Percentiles rank a stretch among this genome's conserved stretches.
phyloP scores from a whole-genome alignment of 23 red algal species.

The Agarophyton chilense region DNA sequence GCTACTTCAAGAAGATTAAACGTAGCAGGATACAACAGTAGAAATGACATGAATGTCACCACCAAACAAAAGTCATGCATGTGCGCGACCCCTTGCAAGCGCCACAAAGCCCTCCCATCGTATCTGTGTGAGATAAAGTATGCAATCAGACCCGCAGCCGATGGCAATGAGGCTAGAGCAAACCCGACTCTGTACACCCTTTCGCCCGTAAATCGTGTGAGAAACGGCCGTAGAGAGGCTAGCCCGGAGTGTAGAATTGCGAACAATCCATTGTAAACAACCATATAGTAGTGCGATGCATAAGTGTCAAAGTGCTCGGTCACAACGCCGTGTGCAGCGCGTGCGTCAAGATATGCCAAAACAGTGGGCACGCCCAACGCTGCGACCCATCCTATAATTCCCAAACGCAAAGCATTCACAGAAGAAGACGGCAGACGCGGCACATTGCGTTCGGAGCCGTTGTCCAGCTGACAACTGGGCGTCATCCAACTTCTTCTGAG shows the following conservation, averaged over 20 bases:
- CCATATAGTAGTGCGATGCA: constrained; percentile 41
- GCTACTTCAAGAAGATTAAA: constrained; percentile 93
- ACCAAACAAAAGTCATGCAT: constrained; percentile 73
- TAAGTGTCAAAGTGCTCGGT: neutral
- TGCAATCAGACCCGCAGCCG: constrained; percentile 61
- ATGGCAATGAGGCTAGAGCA: constrained; percentile 78
- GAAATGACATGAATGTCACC: constrained; percentile 78
- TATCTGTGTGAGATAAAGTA: constrained; percentile 95
- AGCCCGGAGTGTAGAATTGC: constrained; percentile 84
- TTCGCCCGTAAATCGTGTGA: constrained; percentile 72
- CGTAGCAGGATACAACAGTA: constrained; percentile 95
- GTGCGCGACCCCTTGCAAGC: constrained; percentile 70
- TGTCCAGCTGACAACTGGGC: neutral
- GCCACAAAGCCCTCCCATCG: constrained; percentile 86
- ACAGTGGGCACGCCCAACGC: neutral
- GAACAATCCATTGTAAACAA: constrained; percentile 58
- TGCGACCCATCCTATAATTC: neutral
- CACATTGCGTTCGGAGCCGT: neutral
- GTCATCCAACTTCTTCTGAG: neutral
- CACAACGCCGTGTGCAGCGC: neutral
- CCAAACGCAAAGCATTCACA: neutral
- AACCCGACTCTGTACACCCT: constrained; percentile 90
- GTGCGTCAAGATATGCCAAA: constrained; percentile 11
- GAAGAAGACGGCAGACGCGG: constrained; percentile 6
- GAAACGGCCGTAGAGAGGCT: constrained; percentile 76